Evolutionary conservation across 345 rosid species (phyloP).

Genomic region (Euphorbia pulcherrima): DNA sequence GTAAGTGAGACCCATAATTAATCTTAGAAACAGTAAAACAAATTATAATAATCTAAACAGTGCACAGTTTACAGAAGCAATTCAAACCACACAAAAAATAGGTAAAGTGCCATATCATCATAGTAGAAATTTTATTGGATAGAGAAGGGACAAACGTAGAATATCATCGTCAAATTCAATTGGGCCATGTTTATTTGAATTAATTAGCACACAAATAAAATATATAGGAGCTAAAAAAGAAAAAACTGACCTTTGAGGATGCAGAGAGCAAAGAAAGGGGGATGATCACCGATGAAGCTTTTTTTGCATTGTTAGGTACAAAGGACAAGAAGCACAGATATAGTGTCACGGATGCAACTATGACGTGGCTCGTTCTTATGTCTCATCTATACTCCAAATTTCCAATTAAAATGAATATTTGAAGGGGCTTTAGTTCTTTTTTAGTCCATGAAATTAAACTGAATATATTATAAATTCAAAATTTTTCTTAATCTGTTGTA

Average conservation of each 20-base stretch:
- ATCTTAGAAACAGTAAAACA: background rate
- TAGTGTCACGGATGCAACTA: background rate
- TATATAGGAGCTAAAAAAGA: background rate
- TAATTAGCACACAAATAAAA: background rate
- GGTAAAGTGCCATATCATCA: background rate
- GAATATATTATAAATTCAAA: too few relatives aligned
- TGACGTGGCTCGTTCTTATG: background rate
- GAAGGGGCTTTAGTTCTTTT: too few relatives aligned
- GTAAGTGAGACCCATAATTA: background rate
- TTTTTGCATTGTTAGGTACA: background rate
- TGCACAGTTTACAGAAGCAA: background rate
- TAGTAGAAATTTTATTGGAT: background rate
- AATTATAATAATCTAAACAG: background rate
- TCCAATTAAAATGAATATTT: too few relatives aligned
- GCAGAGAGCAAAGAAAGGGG: background rate
- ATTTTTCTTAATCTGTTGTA: too few relatives aligned
- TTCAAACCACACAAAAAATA: background rate
- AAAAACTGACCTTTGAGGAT: background rate
- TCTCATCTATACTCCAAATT: background rate
- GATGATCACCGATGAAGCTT: background rate
- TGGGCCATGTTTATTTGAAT: background rate
- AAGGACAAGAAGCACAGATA: background rate
- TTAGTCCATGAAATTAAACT: too few relatives aligned
- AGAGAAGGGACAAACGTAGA: background rate
- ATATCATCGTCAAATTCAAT: background rate